These are phyloP conservation scores for Gracilaria gracilis DNA, from an alignment of 23 red algal species.

Conservation along the genomic window DNA sequence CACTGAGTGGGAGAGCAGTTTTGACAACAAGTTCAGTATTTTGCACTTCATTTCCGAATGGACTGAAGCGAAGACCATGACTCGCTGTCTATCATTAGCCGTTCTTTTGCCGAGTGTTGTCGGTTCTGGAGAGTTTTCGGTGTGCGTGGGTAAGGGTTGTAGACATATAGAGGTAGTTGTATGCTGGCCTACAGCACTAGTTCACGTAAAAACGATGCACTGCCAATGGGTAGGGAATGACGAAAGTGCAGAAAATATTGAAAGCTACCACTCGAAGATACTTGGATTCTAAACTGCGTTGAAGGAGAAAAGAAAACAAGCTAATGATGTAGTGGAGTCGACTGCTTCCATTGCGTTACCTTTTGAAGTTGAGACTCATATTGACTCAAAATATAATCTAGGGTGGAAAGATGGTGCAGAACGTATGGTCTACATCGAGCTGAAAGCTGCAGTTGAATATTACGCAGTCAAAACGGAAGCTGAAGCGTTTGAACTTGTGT, in stretches of 20 bases:
- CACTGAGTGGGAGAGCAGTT: too few species aligned
- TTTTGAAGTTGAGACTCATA: neutral
- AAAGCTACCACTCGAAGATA: neutral
- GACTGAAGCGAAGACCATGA: too few species aligned
- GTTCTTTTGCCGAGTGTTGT: too few species aligned
- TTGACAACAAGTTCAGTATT: too few species aligned
- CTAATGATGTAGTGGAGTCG: neutral
- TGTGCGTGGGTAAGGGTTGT: too few species aligned
- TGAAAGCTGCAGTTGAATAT: neutral
- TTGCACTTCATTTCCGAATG: too few species aligned
- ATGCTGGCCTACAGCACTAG: neutral
- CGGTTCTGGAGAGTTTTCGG: too few species aligned
- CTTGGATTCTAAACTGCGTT: neutral
- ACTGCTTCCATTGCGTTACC: neutral
- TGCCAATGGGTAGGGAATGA: neutral
- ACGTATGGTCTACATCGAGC: neutral
- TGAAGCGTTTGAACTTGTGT: neutral
- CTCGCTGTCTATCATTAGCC: too few species aligned
- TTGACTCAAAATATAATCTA: neutral
- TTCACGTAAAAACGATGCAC: neutral
- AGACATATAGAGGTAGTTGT: neutral
- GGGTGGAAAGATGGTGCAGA: neutral
- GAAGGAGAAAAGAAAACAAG: neutral
- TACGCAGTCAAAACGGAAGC: conserved; percentile 2
- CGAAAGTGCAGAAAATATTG: neutral